These are phyloP conservation scores for Rhizopogon vesiculosus DNA, from an alignment of 768 basidiomycete genomes.

Conservation along the genomic window DNA sequence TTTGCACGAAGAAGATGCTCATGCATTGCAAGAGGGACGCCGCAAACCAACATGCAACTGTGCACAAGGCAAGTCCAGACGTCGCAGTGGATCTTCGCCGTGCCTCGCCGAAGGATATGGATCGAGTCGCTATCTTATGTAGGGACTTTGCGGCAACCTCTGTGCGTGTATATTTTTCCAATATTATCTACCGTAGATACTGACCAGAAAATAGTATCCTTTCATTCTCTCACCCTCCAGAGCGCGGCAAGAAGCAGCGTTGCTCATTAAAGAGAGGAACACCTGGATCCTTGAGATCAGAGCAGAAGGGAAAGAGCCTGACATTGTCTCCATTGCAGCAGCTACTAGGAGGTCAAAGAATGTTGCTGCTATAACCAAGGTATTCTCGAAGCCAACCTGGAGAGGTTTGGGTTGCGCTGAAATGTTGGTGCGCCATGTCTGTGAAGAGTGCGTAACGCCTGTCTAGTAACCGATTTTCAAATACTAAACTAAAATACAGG, in stretches of 20 bases:
- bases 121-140: slow-evolving; percentile 43
- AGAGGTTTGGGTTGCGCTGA: slow-evolving; percentile 55
- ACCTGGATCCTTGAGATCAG: slow-evolving; percentile 59
- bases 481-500: slow-evolving; percentile 12
- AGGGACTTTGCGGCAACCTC: slow-evolving; percentile 53
- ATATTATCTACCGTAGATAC: background rate
- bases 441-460: slow-evolving; percentile 39
- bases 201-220: slow-evolving; percentile 36
- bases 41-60: background rate
- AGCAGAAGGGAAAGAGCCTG: slow-evolving; percentile 17
- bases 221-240: slow-evolving; percentile 40
- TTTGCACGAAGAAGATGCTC: slow-evolving; percentile 45
- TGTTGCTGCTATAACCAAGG: slow-evolving; percentile 67
- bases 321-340: slow-evolving; percentile 63
- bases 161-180: slow-evolving; percentile 32
- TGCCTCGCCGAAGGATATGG: slow-evolving; percentile 26
- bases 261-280: slow-evolving; percentile 39
- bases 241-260: slow-evolving; percentile 48
- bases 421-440: slow-evolving; percentile 54
- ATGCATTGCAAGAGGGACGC: background rate
- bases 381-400: slow-evolving; percentile 53
- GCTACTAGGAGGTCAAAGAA: slow-evolving; percentile 54
- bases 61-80: background rate
- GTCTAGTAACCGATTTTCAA: background rate
- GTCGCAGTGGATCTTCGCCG: slow-evolving; percentile 24